These are phyloP conservation scores for Amaranthus hypochondriacus DNA, from an alignment of 148 eudicot genomes.

Conservation along the genomic window DNA sequence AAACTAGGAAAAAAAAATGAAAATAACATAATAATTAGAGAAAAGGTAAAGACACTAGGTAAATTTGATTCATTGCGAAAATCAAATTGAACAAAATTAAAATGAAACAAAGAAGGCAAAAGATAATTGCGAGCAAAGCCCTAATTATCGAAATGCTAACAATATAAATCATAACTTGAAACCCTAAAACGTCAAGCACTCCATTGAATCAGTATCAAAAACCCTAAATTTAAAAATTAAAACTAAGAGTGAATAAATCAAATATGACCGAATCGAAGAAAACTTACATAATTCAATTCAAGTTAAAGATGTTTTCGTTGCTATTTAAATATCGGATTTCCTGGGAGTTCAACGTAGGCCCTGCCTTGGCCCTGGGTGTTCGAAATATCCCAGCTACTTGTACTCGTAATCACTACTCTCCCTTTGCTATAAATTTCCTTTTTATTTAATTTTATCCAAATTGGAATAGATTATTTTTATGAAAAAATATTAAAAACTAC, in stretches of 20 bases:
- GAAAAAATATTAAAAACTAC: no score
- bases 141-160: no score
- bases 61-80: no score
- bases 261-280: background rate
- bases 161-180: background rate
- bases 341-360: background rate
- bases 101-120: no score
- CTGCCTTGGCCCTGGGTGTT: no score
- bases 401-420: background rate
- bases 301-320: background rate
- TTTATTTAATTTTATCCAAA: no score
- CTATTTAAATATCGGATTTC: background rate
- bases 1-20: background rate
- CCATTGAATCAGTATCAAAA: background rate
- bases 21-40: background rate
- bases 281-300: background rate
- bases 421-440: background rate
- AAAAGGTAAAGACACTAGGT: background rate
- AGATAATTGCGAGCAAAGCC: no score
- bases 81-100: no score
- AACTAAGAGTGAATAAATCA: background rate
- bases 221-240: background rate
- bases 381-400: background rate
- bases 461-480: no score
- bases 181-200: background rate